Evolutionary conservation across 306 rosid genomes (phyloP).

Genomic region (Abrus pulchellus): DNA sequence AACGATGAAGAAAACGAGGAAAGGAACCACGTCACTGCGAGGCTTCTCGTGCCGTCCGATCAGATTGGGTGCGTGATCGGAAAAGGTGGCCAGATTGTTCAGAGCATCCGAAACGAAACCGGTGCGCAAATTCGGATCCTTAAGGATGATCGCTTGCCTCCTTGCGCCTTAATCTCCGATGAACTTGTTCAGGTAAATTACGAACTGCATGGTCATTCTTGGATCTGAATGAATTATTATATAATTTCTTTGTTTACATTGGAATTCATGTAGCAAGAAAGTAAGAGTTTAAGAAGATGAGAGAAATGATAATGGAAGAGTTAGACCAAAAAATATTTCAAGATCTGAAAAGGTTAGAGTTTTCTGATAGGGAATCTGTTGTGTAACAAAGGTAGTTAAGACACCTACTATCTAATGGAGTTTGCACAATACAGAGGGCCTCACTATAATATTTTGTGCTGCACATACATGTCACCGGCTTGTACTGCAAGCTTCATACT

Average conservation of each 20-base stretch:
- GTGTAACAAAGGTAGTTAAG: not conserved
- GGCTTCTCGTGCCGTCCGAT: slow-evolving; percentile 92
- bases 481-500: not conserved
- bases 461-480: not conserved
- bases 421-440: not conserved
- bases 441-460: not conserved
- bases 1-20: slow-evolving; percentile 61
- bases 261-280: not conserved
- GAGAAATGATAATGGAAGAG: not conserved
- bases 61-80: slow-evolving; percentile 97
- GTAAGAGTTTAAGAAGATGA: not conserved
- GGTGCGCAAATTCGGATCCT: slow-evolving; percentile 94
- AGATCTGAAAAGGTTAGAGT: not conserved
- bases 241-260: not conserved
- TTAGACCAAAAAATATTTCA: not conserved
- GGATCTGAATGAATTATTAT: not conserved
- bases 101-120: slow-evolving; percentile 83
- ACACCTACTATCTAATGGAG: not conserved
- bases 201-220: not conserved
- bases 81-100: slow-evolving; percentile 97
- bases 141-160: slow-evolving; percentile 89
- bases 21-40: slow-evolving; percentile 71
- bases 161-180: slow-evolving; percentile 83
- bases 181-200: slow-evolving; percentile 87
- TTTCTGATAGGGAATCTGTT: not conserved